Evolutionary conservation across 495 filamentous ascomycete genomes (phyloP), one percentile per base, ranked within the genome.

Genomic region (Tuber borchii): DNA sequence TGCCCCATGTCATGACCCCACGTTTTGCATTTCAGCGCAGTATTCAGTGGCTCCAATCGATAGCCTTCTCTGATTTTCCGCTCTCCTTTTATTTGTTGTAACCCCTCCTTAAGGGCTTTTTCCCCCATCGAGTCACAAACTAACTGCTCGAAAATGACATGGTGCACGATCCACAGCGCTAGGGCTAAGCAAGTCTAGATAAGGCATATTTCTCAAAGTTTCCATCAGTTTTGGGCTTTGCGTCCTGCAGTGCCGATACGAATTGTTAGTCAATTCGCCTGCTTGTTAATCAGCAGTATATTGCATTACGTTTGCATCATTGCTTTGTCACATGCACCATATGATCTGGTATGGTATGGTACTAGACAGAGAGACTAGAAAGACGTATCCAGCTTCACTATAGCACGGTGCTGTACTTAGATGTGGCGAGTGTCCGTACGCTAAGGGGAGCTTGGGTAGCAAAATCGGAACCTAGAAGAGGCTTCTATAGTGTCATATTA

Each of bases 1-100:
- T 65, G 26, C 56, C 26, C 56, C 56, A 34, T 65, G 56, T 34
- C 56, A 34, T 65, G 56, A 65, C 56, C 56, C 56, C 56, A 65
- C 56, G 56, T 65, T 65, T 65, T 7, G 26, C 56, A 34, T 65
- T 65, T 6, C 3, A 4, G 56, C 14, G 56, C 56, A 65, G 56
- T 65, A 34, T 65, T 65, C 26, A 65, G 56, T 65, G 56, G 56
- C 56, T 65, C 56, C 56, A 65, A 65, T 65, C 26, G 56, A 65
- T 65, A 65, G 19, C 26, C 34, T 34, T 34, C 4, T 17, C 14
- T 4, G 7, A 2, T 5, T 6, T 16, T 16, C 26, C 56, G n/a
- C n/a, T 2, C 51, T 31, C 51, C 51, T 10, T 31, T 14, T 0
- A n/a, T 61, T 61, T 61, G 34, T 65, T 65, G n/a, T n/a, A n/a